A percentile compares a stretch with the other conserved stretches of the same genome.
phyloP scores from a whole-genome alignment of 345 rosid genomes.

The Mangifera indica region DNA sequence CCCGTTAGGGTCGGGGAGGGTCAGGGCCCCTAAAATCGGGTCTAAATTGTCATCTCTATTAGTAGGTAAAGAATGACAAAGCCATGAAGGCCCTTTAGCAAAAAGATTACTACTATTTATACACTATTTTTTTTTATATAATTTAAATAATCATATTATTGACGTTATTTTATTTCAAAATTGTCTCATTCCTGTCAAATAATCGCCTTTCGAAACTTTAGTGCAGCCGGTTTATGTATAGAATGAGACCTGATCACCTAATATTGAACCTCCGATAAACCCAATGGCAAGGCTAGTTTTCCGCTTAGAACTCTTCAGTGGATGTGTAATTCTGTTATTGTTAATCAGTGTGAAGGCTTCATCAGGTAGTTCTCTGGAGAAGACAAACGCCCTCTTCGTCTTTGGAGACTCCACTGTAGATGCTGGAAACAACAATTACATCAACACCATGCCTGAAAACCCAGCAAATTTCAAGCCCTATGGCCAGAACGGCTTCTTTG shows the following conservation, averaged over 20 bases:
- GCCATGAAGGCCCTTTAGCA: no score
- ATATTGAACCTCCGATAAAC: neutral
- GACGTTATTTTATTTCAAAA: no score
- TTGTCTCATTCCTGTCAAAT: neutral
- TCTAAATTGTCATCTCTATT: no score
- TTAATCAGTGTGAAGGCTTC: neutral
- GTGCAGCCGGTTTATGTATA: neutral
- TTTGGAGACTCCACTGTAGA: constrained; percentile 60
- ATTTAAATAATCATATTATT: no score
- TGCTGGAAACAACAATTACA: constrained; percentile 55
- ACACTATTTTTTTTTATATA: no score
- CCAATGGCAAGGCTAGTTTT: constrained; percentile 19
- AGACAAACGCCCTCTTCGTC: constrained; percentile 35
- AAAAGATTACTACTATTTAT: no score
- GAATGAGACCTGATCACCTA: neutral
- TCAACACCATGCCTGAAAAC: constrained; percentile 37
- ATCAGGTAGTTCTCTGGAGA: constrained; percentile 11
- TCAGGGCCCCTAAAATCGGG: no score
- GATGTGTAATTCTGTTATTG: neutral
- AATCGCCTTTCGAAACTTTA: neutral
- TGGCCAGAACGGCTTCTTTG: constrained; percentile 42
- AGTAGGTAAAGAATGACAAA: no score
- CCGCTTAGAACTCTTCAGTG: neutral
- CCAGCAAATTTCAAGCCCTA: constrained; percentile 44
- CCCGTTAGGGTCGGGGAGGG: no score